phyloP scores from a whole-genome alignment of 2,329 filamentous ascomycete species.

The Alternaria burnsii region DNA sequence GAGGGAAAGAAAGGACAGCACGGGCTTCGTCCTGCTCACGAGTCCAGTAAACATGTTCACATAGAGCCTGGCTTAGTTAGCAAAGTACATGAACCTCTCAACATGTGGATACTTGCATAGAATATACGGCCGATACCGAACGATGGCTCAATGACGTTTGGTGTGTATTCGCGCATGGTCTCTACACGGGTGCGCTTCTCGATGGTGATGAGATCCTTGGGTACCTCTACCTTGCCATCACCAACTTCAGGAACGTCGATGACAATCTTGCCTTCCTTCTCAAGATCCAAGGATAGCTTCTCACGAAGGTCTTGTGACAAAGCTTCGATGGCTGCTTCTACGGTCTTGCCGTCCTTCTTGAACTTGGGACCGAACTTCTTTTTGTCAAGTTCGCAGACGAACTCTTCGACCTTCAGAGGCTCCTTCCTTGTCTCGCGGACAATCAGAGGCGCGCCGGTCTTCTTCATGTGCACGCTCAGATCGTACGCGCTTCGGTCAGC shows the following conservation, averaged over 20 bases:
- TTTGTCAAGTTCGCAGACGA: conserved; percentile 86
- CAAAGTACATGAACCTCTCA: not conserved
- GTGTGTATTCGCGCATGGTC: conserved; percentile 88
- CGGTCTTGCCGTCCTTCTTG: conserved; percentile 86
- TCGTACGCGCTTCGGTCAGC: conserved; percentile 96
- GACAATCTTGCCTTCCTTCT: conserved; percentile 76
- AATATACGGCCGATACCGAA: conserved; percentile 96
- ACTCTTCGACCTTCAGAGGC: conserved; percentile 84
- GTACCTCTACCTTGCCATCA: conserved; percentile 79
- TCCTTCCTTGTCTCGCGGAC: conserved; percentile 83
- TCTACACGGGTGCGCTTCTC: conserved; percentile 84
- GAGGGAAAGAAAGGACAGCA: conserved; percentile 78
- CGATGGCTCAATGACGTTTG: conserved; percentile 96
- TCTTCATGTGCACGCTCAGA: conserved; percentile 88
- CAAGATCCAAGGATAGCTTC: conserved; percentile 77
- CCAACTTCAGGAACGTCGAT: conserved; percentile 74
- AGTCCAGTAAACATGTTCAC: conserved; percentile 96
- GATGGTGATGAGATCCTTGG: conserved; percentile 81
- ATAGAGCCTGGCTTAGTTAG: conserved; percentile 74
- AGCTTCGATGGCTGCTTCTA: conserved; percentile 79
- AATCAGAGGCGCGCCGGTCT: conserved; percentile 84
- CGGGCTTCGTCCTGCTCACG: conserved; percentile 84
- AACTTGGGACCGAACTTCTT: conserved; percentile 96
- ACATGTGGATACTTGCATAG: conserved; percentile 62
- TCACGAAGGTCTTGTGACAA: conserved; percentile 84